A percentile compares a stretch with the other conserved stretches of the same genome.
phyloP scores from a whole-genome alignment of 2,329 filamentous ascomycete species.

The Dothideomycetidae sp. region DNA sequence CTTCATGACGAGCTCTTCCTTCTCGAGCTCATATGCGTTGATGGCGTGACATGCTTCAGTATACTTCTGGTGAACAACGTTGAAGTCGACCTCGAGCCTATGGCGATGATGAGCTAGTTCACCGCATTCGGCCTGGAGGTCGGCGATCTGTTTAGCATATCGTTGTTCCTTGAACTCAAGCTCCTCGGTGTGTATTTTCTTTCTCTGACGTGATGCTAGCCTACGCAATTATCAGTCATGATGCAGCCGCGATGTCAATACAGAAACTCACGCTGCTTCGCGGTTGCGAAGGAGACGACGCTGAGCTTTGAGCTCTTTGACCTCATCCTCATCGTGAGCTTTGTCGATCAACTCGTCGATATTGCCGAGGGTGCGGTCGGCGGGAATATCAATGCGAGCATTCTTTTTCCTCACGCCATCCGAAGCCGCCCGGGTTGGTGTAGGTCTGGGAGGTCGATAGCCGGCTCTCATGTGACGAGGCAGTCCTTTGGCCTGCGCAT shows the following conservation, averaged over 20 bases:
- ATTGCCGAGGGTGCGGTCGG: constrained; percentile 82
- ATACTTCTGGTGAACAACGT: constrained; percentile 50
- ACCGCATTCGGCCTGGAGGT: constrained; percentile 64
- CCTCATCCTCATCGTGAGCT: constrained; percentile 78
- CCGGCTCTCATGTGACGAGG: constrained; percentile 42
- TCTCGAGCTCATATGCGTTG: constrained; percentile 65
- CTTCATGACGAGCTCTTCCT: constrained; percentile 75
- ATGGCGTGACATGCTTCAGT: constrained; percentile 62
- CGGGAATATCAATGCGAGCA: constrained; percentile 89
- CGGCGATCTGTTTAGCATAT: constrained; percentile 59
- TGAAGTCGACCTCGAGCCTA: constrained; percentile 18
- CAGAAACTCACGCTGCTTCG: constrained; percentile 70
- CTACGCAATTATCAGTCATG: constrained; percentile 30
- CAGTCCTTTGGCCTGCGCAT: constrained; percentile 36
- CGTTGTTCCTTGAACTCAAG: constrained; percentile 95
- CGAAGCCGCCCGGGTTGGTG: constrained; percentile 38
- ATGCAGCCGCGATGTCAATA: constrained; percentile 28
- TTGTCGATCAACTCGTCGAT: constrained; percentile 86
- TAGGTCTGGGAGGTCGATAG: constrained; percentile 56
- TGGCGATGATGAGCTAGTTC: constrained; percentile 45
- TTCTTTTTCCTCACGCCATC: constrained; percentile 99
- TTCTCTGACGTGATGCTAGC: constrained; percentile 89
- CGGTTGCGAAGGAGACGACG: constrained; percentile 89
- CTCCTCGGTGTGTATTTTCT: constrained; percentile 95
- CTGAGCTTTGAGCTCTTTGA: constrained; percentile 97